These are phyloP conservation scores for Prunus campanulata DNA, from an alignment of 306 rosid species.

Conservation along the genomic window DNA sequence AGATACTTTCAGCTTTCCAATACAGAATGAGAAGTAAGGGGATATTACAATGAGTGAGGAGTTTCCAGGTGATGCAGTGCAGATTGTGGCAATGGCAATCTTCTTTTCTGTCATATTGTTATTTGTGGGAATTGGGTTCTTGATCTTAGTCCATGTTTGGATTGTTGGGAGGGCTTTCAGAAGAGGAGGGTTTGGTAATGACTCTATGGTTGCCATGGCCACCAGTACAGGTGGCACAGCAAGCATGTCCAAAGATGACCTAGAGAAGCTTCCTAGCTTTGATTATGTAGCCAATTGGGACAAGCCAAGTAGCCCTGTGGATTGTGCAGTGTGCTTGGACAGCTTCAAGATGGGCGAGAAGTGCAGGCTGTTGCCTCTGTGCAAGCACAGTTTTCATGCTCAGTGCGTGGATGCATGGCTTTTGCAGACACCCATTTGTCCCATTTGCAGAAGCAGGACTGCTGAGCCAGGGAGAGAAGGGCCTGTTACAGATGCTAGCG, in stretches of 20 bases:
- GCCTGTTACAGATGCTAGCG: not conserved
- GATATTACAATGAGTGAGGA: not conserved
- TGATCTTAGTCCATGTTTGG: constrained; percentile 44
- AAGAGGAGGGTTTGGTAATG: constrained; percentile 20
- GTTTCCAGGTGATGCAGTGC: constrained; percentile 9
- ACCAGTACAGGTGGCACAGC: not conserved
- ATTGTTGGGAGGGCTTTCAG: constrained; percentile 38
- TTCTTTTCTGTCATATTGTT: constrained; percentile 29
- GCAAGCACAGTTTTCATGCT: constrained; percentile 64
- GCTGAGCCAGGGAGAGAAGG: constrained; percentile 24
- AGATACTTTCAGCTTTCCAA: not conserved
- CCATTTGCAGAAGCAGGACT: constrained; percentile 41
- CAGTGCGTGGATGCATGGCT: constrained; percentile 68
- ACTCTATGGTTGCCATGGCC: constrained; percentile 12
- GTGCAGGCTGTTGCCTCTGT: constrained; percentile 54
- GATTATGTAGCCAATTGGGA: constrained; percentile 42
- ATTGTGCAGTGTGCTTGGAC: constrained; percentile 75
- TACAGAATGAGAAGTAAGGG: constrained; percentile 1
- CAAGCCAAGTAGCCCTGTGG: constrained; percentile 34
- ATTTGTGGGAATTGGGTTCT: constrained; percentile 35
- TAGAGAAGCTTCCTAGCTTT: constrained; percentile 66
- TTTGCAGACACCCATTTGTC: constrained; percentile 50
- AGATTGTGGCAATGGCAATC: constrained; percentile 30
- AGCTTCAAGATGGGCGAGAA: constrained; percentile 49
- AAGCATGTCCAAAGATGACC: constrained; percentile 44